Percentiles rank a stretch among this genome's conserved stretches.
Evolutionary conservation across 139 green algal species (phyloP).

Genomic region (Chlorella sp.): DNA sequence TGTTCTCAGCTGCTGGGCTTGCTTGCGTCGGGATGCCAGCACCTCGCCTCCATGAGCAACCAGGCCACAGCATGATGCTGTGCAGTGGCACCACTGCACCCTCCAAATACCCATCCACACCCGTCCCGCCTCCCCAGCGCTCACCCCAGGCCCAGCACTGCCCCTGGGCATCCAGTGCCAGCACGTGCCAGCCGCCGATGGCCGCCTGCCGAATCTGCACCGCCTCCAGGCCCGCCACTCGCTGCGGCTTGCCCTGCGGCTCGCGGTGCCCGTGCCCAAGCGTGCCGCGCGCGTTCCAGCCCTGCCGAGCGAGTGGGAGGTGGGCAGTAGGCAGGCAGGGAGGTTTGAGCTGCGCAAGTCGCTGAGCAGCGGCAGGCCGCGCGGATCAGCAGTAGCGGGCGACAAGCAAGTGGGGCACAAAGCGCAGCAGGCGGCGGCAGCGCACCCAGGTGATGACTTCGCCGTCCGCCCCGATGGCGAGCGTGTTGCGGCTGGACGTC

Average conservation of each 20-base stretch:
- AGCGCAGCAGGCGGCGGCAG: not conserved
- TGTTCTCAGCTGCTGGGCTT: too few species aligned
- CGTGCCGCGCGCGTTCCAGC: slow-evolving; percentile 88
- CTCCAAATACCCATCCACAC: too few species aligned
- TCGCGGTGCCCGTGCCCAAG: slow-evolving; percentile 79
- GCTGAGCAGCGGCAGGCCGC: not conserved
- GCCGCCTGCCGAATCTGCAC: slow-evolving; percentile 80
- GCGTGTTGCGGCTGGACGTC: slow-evolving; percentile 68
- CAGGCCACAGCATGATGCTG: too few species aligned
- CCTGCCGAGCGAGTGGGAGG: not conserved
- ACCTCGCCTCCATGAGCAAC: too few species aligned
- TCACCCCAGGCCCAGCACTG: slow-evolving; percentile 69
- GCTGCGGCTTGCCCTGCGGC: slow-evolving; percentile 63
- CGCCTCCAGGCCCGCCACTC: slow-evolving; percentile 66
- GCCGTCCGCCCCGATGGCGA: slow-evolving; percentile 77
- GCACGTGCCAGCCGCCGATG: slow-evolving; percentile 93
- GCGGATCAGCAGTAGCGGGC: not conserved
- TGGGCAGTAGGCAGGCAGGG: not conserved
- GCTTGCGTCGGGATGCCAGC: too few species aligned
- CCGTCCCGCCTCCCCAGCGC: too few species aligned
- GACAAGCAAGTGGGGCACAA: not conserved
- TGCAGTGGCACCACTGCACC: too few species aligned
- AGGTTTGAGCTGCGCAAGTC: not conserved
- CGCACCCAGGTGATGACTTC: slow-evolving; percentile 70
- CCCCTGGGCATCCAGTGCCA: slow-evolving; percentile 66